Evolutionary conservation across 768 basidiomycete genomes (phyloP), one percentile per base, ranked within the genome.

Genomic region (Termitomyces sp.): DNA sequence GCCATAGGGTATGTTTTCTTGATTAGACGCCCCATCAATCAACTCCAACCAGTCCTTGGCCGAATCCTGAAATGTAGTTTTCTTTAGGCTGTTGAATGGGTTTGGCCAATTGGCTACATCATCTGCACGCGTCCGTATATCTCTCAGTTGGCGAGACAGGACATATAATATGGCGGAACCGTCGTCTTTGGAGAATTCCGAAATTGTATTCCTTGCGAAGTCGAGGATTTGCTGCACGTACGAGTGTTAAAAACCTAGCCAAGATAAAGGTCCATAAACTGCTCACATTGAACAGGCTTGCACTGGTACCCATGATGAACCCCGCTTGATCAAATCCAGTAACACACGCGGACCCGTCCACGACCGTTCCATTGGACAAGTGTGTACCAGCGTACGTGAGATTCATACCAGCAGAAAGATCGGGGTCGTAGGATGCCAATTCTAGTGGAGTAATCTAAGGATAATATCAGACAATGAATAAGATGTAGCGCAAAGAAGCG

Each of bases 281-380:
- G 61, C 73, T 56, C 61, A 82, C 84, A 61, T 85, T 85, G 71
- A 89, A 89, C 26, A 88, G 67, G 62, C 80, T 86, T 18, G 88
- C 81, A 38, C 89, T 90, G 2, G 82, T 83, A 9, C 88, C 91
- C 77, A 90, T 86, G 35, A 92, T 67, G 67, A 90, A 93, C 0
- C 79, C 80, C 0, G 79, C 81, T 68, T 88, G 87, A 65, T 92
- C 89, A 63, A 91, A 92, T 7, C 84, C 85, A 5, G 79, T 81
- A 13, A 85, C 84, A 68, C 93, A 95, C 1, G 80, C 70, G 12
- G 82, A 80, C 6, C 73, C 68, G 59, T 81, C 84, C 12, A 70
- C 72, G 0, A 86, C 78, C 57, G 73, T 65, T 3, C 87, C 89
- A 57, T 86, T 80, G 24, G 70, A 68, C 18, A 92, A 66, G 59